These are phyloP conservation scores for Fusarium compactum DNA, from an alignment of 2,329 filamentous ascomycete genomes.

Conservation along the genomic window DNA sequence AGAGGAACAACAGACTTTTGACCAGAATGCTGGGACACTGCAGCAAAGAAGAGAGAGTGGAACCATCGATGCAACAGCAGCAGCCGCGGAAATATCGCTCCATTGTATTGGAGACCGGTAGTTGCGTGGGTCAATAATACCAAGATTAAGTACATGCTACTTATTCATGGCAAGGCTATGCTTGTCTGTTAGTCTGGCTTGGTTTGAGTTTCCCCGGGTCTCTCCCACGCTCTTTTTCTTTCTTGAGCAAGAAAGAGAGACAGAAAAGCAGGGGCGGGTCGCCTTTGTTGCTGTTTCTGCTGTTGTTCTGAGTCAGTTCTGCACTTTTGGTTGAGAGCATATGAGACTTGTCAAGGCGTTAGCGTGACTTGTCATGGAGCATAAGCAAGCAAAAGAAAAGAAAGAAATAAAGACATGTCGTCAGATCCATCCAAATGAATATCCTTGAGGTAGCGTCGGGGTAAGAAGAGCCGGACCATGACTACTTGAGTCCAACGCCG, in stretches of 20 bases:
- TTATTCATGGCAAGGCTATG: neutral
- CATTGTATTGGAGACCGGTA: conserved; percentile 23
- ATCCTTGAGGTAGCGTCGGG: conserved; percentile 20
- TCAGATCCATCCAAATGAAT: conserved; percentile 14
- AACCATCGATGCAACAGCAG: conserved; percentile 12
- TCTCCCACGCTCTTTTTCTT: neutral
- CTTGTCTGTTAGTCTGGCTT: conserved; percentile 4
- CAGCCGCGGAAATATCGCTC: conserved; percentile 5
- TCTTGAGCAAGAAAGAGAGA: neutral
- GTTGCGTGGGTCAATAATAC: neutral
- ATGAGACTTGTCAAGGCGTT: conserved; percentile 10
- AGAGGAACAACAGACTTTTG: neutral
- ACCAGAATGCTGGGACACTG: neutral
- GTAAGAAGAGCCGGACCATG: conserved; percentile 5
- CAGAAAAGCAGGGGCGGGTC: conserved; percentile 16
- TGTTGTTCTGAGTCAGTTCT: conserved; percentile 1
- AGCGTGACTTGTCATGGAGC: conserved; percentile 18
- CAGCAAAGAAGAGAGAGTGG: conserved; percentile 10
- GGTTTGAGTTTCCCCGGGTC: conserved; percentile 17
- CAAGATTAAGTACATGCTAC: conserved; percentile 17
- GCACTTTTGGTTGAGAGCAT: neutral
- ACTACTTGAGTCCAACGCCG: neutral
- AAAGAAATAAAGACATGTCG: conserved; percentile 11
- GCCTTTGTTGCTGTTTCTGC: neutral
- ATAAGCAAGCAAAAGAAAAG: conserved; percentile 17